Base-by-base conservation (phyloP, 164 flowering plant species). In the Stephania cephalantha region DNA sequence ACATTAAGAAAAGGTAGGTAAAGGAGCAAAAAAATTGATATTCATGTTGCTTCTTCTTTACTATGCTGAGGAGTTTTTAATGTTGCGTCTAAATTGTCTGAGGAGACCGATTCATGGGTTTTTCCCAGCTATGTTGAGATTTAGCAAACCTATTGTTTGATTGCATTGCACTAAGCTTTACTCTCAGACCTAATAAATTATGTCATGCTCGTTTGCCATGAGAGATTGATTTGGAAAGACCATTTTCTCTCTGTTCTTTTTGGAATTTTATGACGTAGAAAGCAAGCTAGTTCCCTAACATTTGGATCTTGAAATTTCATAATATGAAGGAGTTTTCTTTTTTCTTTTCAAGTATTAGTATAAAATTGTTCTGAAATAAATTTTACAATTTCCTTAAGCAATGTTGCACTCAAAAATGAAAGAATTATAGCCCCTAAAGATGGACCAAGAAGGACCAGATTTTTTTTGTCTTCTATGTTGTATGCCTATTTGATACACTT, bases 1-100 rank as follows among this genome's bases (percentile, higher is more conserved):
- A 87, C 74, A 80, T 95, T 22, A 95, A 93, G 87, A 95, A 95
- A 82, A 90, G 89, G 99, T 93, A 82, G 58, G 71, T 74, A 12
- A 53, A 53, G 13, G 25, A 25, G 25, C 25, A 12, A 25, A 25
- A 25, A 25, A 25, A 25, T 25, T 61, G n/a, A 61, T 15, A 61
- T 61, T 61, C 29, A 61, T 61, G n/a, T 61, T 1, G 66, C 66
- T 61, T 61, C 25, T 61, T 18, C 25, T n/a, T 17, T 61, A 25
- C 66, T 18, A n/a, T 61, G 25, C 22, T n/a, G 66, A 5, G 20
- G 9, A 20, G n/a, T n/a, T 58, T 61, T 61, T 17, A 58, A 58
- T 18, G 22, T 15, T 61, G 66, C 5, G 18, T 18, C 15, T 9
- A 50, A 50, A 7, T 50, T 10, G 17, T 50, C 17, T 10, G 13